These are phyloP conservation scores for Amyloporia xantha DNA, from an alignment of 768 basidiomycete species.

Conservation along the genomic window DNA sequence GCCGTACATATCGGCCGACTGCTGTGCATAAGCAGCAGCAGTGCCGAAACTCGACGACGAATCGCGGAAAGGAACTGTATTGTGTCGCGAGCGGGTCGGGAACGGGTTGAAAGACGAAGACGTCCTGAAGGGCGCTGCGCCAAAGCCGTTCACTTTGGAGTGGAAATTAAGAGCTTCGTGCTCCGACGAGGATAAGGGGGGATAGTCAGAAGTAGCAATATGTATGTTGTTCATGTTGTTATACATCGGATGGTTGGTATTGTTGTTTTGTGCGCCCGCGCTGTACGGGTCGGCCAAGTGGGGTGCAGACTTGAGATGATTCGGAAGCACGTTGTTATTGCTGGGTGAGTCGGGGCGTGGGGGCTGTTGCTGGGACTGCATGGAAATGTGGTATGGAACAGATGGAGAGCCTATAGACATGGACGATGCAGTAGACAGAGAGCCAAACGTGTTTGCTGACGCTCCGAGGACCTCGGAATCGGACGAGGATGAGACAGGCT, in stretches of 20 bases:
- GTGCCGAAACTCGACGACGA: constrained; percentile 24
- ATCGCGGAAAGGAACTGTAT: constrained; percentile 23
- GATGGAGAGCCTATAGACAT: constrained; percentile 43
- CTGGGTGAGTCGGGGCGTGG: constrained; percentile 47
- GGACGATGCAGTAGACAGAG: constrained; percentile 44
- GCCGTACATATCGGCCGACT: constrained; percentile 22
- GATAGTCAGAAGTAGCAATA: constrained; percentile 28
- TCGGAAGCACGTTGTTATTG: constrained; percentile 32
- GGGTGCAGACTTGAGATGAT: constrained; percentile 26
- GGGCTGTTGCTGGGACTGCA: constrained; percentile 37
- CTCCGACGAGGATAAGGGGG: constrained; percentile 26
- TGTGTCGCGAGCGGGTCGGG: constrained; percentile 31
- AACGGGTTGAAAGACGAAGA: constrained; percentile 27
- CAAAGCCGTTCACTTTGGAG: constrained; percentile 29
- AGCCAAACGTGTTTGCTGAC: constrained; percentile 39
- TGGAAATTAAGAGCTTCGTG: constrained; percentile 27
- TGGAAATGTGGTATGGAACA: constrained; percentile 45
- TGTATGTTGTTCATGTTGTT: constrained; percentile 37
- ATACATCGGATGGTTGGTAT: constrained; percentile 32
- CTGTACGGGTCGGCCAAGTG: constrained; percentile 26
- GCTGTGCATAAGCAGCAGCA: constrained; percentile 17
- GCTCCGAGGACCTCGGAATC: constrained; percentile 40
- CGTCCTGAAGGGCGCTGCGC: constrained; percentile 29
- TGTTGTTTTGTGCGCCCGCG: constrained; percentile 23
- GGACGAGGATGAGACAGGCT: constrained; percentile 46